Evolutionary conservation across 805 yeast genomes (phyloP).

Genomic region (Dipodascopsis uninucleata): DNA sequence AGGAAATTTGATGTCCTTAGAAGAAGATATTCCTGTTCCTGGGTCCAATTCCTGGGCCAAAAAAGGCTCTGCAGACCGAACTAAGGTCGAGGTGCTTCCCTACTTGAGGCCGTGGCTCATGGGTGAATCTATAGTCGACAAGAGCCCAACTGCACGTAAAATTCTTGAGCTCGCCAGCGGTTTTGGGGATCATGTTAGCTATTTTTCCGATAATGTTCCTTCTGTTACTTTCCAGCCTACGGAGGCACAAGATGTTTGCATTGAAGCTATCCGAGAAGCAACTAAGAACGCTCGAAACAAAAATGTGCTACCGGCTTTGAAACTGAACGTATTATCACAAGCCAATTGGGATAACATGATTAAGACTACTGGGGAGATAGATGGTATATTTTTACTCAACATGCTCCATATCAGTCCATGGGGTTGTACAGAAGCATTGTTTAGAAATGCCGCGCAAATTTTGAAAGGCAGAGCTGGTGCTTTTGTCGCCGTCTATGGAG

Average conservation of each 20-base stretch:
- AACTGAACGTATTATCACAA: conserved; percentile 14
- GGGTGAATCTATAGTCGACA: conserved; percentile 1
- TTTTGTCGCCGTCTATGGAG: conserved; percentile 22
- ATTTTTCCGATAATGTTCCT: conserved; percentile 19
- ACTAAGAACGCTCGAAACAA: not conserved
- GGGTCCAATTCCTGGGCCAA: conserved; percentile 26
- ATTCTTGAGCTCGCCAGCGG: conserved; percentile 24
- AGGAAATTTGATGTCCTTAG: too few species aligned
- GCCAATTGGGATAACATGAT: conserved; percentile 13
- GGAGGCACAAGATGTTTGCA: conserved; percentile 25
- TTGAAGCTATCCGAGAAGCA: conserved; percentile 17
- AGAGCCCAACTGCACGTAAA: not conserved
- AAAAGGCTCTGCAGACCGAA: conserved; percentile 26
- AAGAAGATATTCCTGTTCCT: too few species aligned
- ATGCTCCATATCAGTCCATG: conserved; percentile 26
- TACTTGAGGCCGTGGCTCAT: conserved; percentile 2
- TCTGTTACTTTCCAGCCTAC: conserved; percentile 21
- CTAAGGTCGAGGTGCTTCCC: conserved; percentile 19
- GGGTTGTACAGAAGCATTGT: conserved; percentile 14
- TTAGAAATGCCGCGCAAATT: conserved; percentile 9
- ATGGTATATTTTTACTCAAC: conserved; percentile 21
- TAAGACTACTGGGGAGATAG: conserved; percentile 9
- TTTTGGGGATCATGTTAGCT: conserved; percentile 23
- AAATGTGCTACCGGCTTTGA: conserved; percentile 12
- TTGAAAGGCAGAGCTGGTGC: conserved; percentile 6